These are phyloP conservation scores for Harringtonia aguacate DNA, from an alignment of 2,329 filamentous ascomycete genomes.

Conservation along the genomic window DNA sequence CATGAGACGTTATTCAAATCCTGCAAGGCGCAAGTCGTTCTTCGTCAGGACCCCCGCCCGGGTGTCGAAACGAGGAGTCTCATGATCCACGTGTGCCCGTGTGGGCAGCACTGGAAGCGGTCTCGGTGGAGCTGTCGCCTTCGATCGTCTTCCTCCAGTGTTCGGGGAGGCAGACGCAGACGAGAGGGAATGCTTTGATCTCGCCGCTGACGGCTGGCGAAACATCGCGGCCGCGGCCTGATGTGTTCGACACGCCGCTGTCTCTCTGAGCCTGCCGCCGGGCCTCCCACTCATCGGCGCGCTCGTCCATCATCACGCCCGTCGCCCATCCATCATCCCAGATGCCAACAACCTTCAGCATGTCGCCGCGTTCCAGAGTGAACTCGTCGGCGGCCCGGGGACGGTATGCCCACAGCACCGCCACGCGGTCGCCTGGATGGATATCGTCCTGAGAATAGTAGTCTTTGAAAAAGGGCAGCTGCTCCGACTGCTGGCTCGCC, in stretches of 20 bases:
- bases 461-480: constrained; percentile 93
- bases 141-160: constrained; percentile 97
- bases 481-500: constrained; percentile 86
- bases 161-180: constrained; percentile 89
- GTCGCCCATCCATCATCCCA: constrained; percentile 99
- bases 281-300: constrained; percentile 80
- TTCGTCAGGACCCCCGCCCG: constrained; percentile 11
- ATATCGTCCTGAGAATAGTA: constrained; percentile 98
- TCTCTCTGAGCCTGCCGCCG: constrained; percentile 71
- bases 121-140: constrained; percentile 64
- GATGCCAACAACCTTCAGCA: constrained; percentile 96
- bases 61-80: constrained; percentile 4
- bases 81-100: constrained; percentile 17
- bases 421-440: constrained; percentile 78
- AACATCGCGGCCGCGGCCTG: constrained; percentile 43
- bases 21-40: constrained; percentile 12
- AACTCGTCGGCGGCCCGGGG: constrained; percentile 92
- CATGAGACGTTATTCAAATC: constrained; percentile 21
- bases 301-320: constrained; percentile 70
- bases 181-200: constrained; percentile 94
- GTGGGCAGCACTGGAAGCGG: constrained; percentile 37
- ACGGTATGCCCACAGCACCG: constrained; percentile 93
- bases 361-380: constrained; percentile 83
- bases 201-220: constrained; percentile 64
- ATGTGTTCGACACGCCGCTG: constrained; percentile 82